Percentiles rank a stretch among this genome's conserved stretches.
Conservation (phyloP, 2,329 filamentous ascomycete genomes). For the Fusarium subtropicale region DNA sequence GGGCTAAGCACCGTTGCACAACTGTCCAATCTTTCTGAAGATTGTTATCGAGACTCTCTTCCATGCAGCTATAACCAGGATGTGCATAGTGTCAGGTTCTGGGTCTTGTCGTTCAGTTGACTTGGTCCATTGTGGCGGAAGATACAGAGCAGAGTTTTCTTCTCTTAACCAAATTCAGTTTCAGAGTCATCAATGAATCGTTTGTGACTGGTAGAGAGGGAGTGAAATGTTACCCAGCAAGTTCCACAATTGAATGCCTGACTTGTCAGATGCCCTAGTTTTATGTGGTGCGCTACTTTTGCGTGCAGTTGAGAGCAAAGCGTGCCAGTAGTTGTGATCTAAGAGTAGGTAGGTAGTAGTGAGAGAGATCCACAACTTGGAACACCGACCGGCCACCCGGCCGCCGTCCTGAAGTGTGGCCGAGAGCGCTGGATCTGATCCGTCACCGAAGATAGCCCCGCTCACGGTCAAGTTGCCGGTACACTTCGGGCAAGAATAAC, state of each 20-base stretch:
- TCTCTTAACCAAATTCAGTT: conserved; percentile 2
- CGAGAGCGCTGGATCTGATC: conserved; percentile 33
- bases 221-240: conserved; percentile 1
- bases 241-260: conserved; percentile 33
- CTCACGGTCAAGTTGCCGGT: conserved; percentile 22
- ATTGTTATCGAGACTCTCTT: not conserved
- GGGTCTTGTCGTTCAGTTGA: not conserved
- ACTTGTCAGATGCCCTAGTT: conserved; percentile 17
- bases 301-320: conserved; percentile 5
- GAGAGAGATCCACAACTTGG: conserved; percentile 21
- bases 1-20: not conserved
- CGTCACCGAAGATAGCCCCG: conserved; percentile 37
- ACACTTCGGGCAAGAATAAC: conserved; percentile 19
- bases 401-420: conserved; percentile 9
- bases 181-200: not conserved
- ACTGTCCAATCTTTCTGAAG: not conserved
- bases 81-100: conserved; percentile 1
- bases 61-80: conserved; percentile 4
- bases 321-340: conserved; percentile 13
- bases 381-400: conserved; percentile 15
- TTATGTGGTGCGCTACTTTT: conserved; percentile 17
- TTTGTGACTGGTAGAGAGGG: conserved; percentile 19
- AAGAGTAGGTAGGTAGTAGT: conserved; percentile 13
- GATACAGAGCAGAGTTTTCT: conserved; percentile 14
- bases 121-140: conserved; percentile 8